These are phyloP conservation scores for Aspergillus clavatus DNA, from an alignment of 2,329 filamentous ascomycete species.

Conservation along the genomic window DNA sequence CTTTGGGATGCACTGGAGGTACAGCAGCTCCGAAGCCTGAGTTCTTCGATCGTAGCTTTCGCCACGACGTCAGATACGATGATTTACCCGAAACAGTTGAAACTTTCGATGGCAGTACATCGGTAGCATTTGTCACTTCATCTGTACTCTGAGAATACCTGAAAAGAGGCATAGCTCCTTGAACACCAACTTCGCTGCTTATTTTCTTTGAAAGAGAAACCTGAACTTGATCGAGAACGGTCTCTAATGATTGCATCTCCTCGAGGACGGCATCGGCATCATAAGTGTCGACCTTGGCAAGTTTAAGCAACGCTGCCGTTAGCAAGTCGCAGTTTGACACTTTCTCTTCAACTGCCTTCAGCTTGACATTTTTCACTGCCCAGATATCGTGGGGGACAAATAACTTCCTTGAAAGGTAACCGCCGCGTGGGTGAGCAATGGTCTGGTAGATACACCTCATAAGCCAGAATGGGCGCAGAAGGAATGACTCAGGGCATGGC, in stretches of 20 bases:
- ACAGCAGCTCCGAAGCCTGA: slow-evolving; percentile 57
- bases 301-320: slow-evolving; percentile 79
- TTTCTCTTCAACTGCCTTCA: slow-evolving; percentile 90
- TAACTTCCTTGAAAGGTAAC: slow-evolving; percentile 84
- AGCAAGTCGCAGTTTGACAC: slow-evolving; percentile 85
- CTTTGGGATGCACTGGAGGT: slow-evolving; percentile 36
- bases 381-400: slow-evolving; percentile 92
- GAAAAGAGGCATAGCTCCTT: slow-evolving; percentile 68
- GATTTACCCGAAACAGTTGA: slow-evolving; percentile 63
- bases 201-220: slow-evolving; percentile 71
- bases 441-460: slow-evolving; percentile 94
- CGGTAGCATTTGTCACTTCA: slow-evolving; percentile 35
- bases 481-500: slow-evolving; percentile 80
- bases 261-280: slow-evolving; percentile 90
- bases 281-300: slow-evolving; percentile 76
- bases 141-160: slow-evolving; percentile 55
- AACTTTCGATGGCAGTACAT: slow-evolving; percentile 43
- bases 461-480: slow-evolving; percentile 95
- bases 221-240: slow-evolving; percentile 81
- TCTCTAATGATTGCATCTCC: slow-evolving; percentile 87
- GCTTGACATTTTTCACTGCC: slow-evolving; percentile 88
- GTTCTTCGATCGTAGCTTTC: slow-evolving; percentile 83
- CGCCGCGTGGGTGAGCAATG: slow-evolving; percentile 82
- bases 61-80: slow-evolving; percentile 78
- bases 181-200: slow-evolving; percentile 86